Base-by-base conservation (phyloP, 2,329 filamentous ascomycete genomes). In the Elsinoe fawcettii region DNA sequence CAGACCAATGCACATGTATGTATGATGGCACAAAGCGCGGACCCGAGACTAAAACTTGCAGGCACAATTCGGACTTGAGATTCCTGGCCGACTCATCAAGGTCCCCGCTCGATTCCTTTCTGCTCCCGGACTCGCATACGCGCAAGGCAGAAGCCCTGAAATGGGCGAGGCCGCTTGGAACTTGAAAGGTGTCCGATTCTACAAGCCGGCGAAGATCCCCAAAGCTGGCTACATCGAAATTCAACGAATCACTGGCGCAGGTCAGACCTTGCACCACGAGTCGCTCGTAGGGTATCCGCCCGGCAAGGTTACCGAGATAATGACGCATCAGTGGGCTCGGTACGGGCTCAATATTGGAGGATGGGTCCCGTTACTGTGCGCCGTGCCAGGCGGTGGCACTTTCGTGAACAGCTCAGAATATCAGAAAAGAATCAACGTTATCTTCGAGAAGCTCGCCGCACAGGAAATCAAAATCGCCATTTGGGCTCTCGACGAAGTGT, bases 21-120 rank as follows among this genome's bases (percentile, higher is more conserved):
- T 51, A 51, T 11, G 3, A 2, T 7, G 7, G 27, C 18, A 36
- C 14, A n/a, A 12, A 27, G 8, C 44, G 8, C 3, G 23, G 23
- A 7, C 7, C 5, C 16, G 11, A 25, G 5, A 25, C 44, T 37
- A 51, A 25, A 23, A 9, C 11, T 25, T 12, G 9, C 9, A 57
- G 43, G 55, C 65, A 4, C 66, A 74, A 1, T 93, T 90, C 60
- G 85, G 85, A 4, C 75, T 95, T 60, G 71, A 72, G 1, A 77
- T 90, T 2, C 76, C 74, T 5, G 77, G 79, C 11, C 70, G 75
- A 1, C 76, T 96, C 32, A 74, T 95, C 32, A 87, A 86, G 0
- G 87, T 96, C 0, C 75, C 77, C 0, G 91, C 82, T 1, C 83
- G 90, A 5, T 79, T 92, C 39, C 77, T 95, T 0, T 41, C 64